These are phyloP conservation scores for Globisporangium apiculatum DNA, from an alignment of 352 stramenopile species.

Conservation along the genomic window DNA sequence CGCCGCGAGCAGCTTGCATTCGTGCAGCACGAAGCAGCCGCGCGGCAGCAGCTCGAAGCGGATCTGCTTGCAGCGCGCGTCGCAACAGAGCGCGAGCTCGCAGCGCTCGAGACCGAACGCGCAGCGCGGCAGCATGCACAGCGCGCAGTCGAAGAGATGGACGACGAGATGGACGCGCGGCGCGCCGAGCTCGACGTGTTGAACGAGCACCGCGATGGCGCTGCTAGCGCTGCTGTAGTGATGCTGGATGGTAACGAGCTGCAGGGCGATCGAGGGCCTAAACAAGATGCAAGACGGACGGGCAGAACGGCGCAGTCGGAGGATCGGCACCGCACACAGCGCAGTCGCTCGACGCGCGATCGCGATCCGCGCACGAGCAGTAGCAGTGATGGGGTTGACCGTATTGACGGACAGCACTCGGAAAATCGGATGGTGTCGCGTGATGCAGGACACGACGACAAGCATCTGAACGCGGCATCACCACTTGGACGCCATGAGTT, in stretches of 20 bases:
- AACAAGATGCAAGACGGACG: too few relatives aligned
- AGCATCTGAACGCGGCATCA: too few relatives aligned
- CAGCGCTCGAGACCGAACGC: conserved; percentile 30
- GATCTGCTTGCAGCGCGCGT: conserved; percentile 29
- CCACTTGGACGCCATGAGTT: too few relatives aligned
- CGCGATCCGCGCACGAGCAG: too few relatives aligned
- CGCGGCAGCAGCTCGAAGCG: conserved; percentile 50
- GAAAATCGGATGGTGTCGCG: too few relatives aligned
- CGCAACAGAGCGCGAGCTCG: conserved; percentile 37
- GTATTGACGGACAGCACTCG: too few relatives aligned
- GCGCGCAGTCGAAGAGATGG: conserved; percentile 18
- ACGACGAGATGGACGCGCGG: conserved; percentile 17
- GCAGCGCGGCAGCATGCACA: conserved; percentile 22
- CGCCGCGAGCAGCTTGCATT: conserved; percentile 35
- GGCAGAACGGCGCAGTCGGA: background rate
- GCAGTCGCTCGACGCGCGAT: too few relatives aligned
- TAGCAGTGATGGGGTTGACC: too few relatives aligned
- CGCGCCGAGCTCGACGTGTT: conserved; percentile 9
- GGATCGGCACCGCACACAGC: too few relatives aligned
- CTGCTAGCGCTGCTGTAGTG: background rate
- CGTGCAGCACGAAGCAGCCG: conserved; percentile 39
- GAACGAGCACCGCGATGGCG: background rate
- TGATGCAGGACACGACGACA: too few relatives aligned
- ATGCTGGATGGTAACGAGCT: too few relatives aligned
- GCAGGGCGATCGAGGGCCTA: too few relatives aligned